Conservation (phyloP, 371 early-diverging fungal species). For the Mortierella sp. region DNA sequence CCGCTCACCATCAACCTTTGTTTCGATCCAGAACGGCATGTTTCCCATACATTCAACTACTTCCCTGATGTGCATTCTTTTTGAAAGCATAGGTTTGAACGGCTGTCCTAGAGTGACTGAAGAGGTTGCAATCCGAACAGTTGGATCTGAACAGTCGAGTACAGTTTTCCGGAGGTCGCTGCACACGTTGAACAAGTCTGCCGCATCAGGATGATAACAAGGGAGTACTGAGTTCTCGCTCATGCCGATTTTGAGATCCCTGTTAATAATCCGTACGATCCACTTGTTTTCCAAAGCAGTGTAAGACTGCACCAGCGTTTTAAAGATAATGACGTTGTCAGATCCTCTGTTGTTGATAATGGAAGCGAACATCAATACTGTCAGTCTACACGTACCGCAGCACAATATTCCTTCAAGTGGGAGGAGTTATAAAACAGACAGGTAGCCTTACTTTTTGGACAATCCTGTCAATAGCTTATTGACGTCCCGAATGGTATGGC, state of each 20-base stretch:
- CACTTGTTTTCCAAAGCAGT: conserved; percentile 79
- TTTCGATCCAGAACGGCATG: conserved; percentile 76
- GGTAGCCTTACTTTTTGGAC: conserved; percentile 22
- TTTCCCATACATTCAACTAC: conserved; percentile 57
- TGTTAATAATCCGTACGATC: conserved; percentile 75
- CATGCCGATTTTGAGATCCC: conserved; percentile 78
- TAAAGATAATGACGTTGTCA: conserved; percentile 60
- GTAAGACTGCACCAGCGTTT: conserved; percentile 63
- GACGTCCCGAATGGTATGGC: conserved; percentile 61
- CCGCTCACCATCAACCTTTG: conserved; percentile 85
- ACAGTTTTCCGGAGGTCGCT: conserved; percentile 70
- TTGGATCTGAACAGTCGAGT: conserved; percentile 60
- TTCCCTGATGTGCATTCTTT: conserved; percentile 55
- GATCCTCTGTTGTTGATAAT: conserved; percentile 25
- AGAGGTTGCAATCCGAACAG: conserved; percentile 43
- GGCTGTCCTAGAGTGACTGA: conserved; percentile 59
- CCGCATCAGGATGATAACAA: conserved; percentile 75
- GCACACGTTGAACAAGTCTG: conserved; percentile 70
- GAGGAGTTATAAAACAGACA: too few relatives aligned
- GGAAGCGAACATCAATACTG: background rate
- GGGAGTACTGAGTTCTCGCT: conserved; percentile 74
- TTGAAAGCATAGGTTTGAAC: conserved; percentile 71
- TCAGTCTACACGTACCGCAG: too few relatives aligned
- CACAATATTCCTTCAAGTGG: too few relatives aligned
- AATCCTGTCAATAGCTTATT: conserved; percentile 48